Base-by-base conservation (phyloP, 768 basidiomycete species). In the Amanita exitialis region DNA sequence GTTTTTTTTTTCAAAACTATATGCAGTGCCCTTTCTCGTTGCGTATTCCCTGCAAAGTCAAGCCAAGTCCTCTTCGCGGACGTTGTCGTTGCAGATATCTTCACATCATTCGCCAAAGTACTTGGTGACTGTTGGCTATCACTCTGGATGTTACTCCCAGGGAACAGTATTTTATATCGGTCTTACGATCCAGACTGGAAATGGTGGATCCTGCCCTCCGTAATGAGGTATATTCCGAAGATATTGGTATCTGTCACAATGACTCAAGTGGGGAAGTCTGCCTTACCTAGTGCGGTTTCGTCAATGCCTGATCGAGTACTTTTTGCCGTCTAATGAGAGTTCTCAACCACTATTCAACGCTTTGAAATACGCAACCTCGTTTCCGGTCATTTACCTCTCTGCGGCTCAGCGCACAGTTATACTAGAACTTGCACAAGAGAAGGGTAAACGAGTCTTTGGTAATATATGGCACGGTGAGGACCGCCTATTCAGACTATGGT, bases 101-200 rank as follows among this genome's bases (percentile, higher is more conserved):
- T 94, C 60, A 99, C 96, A 1, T 97, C 94, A 2, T 95, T 90
- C 61, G 94, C 96, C 32, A 97, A 96, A 70, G 92, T 99, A 36
- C 71, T 97, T 16, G 95, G 95, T 10, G 96, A 98, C 61, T 69
- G 93, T 37, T 97, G 90, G 90, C 70, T 97, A 39, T 91, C 90
- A 4, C 58, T 84, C 15, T 82, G 77, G 62, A 93, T 94, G 83
- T 73, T 97, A n/a, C 75, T 89, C 55, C 83, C 85, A 9, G 86
- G 89, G 34, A 85, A 88, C 42, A 87, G 84, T 56, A 71, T 94
- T 37, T 67, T 89, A 16, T 64, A 70, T 15, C 74, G 80, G 39
- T 83, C 91, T 6, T 63, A 70, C 8, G 76, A 78, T 53, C 75
- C 78, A 30, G 83, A 82, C 5, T 77, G 79, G 70, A 64, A 76